phyloP scores from a whole-genome alignment of 1,139 yeast genomes.

The Taphrina wiesneri region DNA sequence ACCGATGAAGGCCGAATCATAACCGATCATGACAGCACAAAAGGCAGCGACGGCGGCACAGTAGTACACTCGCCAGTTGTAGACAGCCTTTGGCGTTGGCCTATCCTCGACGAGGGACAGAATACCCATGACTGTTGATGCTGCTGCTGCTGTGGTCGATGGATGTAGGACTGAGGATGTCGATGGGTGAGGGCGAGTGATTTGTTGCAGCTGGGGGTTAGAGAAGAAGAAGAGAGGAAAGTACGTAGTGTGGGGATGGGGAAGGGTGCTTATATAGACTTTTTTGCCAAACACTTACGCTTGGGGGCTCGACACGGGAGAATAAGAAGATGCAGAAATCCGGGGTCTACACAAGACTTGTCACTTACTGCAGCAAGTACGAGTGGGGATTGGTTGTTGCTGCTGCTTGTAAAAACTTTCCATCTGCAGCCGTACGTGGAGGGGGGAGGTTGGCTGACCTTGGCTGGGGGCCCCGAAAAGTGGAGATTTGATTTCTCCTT shows the following conservation, averaged over 20 bases:
- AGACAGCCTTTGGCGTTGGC: constrained; percentile 43
- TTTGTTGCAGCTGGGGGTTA: not conserved
- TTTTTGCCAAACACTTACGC: no score
- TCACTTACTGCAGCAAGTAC: not conserved
- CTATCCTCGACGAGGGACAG: constrained; percentile 40
- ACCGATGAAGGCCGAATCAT: constrained; percentile 53
- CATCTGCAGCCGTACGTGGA: no score
- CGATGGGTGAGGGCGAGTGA: not conserved
- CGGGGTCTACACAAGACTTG: not conserved
- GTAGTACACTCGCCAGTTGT: constrained; percentile 43
- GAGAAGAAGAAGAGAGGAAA: not conserved
- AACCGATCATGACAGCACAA: constrained; percentile 46
- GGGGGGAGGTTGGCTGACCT: not conserved
- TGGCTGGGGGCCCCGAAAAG: not conserved
- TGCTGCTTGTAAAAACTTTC: no score
- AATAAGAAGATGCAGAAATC: not conserved
- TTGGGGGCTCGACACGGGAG: not conserved
- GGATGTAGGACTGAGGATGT: not conserved
- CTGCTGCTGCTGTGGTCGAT: no score
- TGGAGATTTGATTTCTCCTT: not conserved
- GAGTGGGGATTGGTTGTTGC: not conserved
- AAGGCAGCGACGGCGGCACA: constrained; percentile 42
- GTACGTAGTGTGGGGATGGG: not conserved
- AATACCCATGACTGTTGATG: not conserved
- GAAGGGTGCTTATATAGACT: not conserved